Conservation (phyloP, 2,329 filamentous ascomycete genomes). For the Rhynchosporium secalis region DNA sequence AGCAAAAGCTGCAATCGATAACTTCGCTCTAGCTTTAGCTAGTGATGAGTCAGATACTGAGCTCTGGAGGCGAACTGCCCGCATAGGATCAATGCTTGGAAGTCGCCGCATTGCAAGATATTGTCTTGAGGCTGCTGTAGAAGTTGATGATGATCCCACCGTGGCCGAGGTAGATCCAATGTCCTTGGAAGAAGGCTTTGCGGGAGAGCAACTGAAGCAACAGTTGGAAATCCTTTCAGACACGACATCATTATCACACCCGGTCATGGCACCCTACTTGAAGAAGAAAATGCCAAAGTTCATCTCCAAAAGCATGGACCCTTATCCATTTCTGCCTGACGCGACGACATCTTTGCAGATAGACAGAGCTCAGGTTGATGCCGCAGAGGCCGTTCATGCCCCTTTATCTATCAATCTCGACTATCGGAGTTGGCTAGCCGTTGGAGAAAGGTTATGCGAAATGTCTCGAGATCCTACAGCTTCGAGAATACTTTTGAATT, state of each 20-base stretch:
- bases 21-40: constrained; percentile 60
- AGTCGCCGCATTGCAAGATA: constrained; percentile 59
- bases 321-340: constrained; percentile 61
- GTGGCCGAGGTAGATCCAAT: constrained; percentile 62
- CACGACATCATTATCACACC: constrained; percentile 58
- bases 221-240: constrained; percentile 56
- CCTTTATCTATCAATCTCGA: constrained; percentile 27
- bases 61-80: constrained; percentile 60
- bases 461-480: constrained; percentile 26
- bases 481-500: constrained; percentile 27
- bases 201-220: constrained; percentile 61
- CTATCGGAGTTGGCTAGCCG: constrained; percentile 33
- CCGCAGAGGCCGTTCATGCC: neutral
- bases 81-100: constrained; percentile 58
- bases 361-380: neutral
- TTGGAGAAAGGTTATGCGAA: constrained; percentile 34
- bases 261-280: constrained; percentile 58
- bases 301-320: constrained; percentile 58
- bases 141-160: constrained; percentile 66
- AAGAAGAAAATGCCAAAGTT: constrained; percentile 52
- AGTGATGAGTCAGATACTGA: constrained; percentile 68
- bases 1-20: constrained; percentile 49
- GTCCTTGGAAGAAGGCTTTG: constrained; percentile 62
- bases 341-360: constrained; percentile 42
- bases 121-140: constrained; percentile 65